Base-by-base conservation (phyloP, 306 rosid species). In the Rosa multiflora region DNA sequence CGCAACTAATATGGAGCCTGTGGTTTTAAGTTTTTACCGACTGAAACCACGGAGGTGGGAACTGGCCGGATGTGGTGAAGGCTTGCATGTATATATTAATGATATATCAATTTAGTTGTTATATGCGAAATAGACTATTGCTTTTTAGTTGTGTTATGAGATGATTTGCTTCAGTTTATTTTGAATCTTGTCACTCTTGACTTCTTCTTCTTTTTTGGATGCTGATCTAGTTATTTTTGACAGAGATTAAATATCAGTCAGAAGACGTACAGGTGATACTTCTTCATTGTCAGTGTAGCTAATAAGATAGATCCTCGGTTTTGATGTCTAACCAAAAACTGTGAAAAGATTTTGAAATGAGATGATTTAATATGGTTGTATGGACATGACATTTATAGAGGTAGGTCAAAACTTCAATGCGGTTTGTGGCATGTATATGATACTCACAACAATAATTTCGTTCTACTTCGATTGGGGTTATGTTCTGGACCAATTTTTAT, bases 171-270 rank as follows among this genome's bases (percentile, higher is more conserved):
- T 72, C 8, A 9, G 29, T 8, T 73, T 3, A 5, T 52, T 35
- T 52, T 37, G 76, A 15, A 52, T n/a, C 75, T 8, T 32, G 15
- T 49, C 44, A 32, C 29, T 51, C 14, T 74, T 52, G 76, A 73
- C 48, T 73, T 26, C 23, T 11, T 11, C 4, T 29, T 29, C 1
- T 26, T 26, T 26, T 26, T 26, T 26, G 29, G 44, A 44, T 42
- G 56, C 44, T 75, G 70, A 75, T 76, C 79, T 37, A 48, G 59
- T 35, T 44, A 8, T 23, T 73, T 73, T 39, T 4, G 40, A 62
- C 4, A 39, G 55, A 8, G 14, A 8, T n/a, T 20, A 20, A 55
- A 20, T 55, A 21, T 55, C 61, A 18, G 10, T 55, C 61, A 18
- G 10, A 44, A 18, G 44, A 37, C 29, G 29, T 26, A 26, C 14